A percentile compares a stretch with the other conserved stretches of the same genome.
Conservation (phyloP, 1,284 basidiomycete species). For the Limonomyces culmigenus region DNA sequence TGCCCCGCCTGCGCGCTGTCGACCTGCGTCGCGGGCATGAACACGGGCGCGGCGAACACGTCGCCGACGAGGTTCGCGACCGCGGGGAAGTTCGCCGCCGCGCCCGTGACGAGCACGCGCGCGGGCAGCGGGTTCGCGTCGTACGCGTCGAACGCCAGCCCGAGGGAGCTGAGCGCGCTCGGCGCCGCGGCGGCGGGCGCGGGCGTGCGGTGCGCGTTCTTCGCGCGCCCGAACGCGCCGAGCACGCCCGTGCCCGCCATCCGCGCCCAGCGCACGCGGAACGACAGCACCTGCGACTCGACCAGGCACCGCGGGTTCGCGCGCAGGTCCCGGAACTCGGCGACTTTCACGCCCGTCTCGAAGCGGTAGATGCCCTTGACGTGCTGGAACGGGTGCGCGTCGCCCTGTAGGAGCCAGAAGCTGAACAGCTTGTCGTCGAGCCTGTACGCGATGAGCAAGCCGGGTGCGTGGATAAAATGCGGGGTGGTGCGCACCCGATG, state of each 20-base stretch:
- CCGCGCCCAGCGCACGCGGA: slow-evolving; percentile 62
- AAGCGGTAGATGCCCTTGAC: slow-evolving; percentile 78
- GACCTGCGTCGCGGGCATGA: slow-evolving; percentile 53
- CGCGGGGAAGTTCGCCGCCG: slow-evolving; percentile 70
- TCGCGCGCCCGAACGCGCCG: slow-evolving; percentile 20
- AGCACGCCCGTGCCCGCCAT: slow-evolving; percentile 47
- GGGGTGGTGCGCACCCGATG: slow-evolving; percentile 42
- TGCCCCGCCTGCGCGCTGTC: slow-evolving; percentile 52
- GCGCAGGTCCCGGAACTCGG: slow-evolving; percentile 70
- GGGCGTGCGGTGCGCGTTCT: slow-evolving; percentile 14
- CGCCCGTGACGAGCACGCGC: slow-evolving; percentile 49
- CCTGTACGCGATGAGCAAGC: slow-evolving; percentile 19
- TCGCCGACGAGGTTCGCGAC: slow-evolving; percentile 64
- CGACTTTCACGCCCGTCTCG: slow-evolving; percentile 69
- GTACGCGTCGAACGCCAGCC: slow-evolving; percentile 60
- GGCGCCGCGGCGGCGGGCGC: slow-evolving; percentile 14
- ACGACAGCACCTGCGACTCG: slow-evolving; percentile 60
- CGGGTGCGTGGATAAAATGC: slow-evolving; percentile 1
- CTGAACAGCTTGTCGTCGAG: slow-evolving; percentile 78
- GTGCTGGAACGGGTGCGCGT: slow-evolving; percentile 50
- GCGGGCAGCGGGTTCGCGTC: slow-evolving; percentile 43
- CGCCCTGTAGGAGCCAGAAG: slow-evolving; percentile 71
- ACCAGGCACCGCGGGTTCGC: slow-evolving; percentile 71
- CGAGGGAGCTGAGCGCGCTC: slow-evolving; percentile 23
- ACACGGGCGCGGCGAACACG: slow-evolving; percentile 61